Evolutionary conservation across 768 basidiomycete genomes (phyloP).

Genomic region (Tulasnella sp.): DNA sequence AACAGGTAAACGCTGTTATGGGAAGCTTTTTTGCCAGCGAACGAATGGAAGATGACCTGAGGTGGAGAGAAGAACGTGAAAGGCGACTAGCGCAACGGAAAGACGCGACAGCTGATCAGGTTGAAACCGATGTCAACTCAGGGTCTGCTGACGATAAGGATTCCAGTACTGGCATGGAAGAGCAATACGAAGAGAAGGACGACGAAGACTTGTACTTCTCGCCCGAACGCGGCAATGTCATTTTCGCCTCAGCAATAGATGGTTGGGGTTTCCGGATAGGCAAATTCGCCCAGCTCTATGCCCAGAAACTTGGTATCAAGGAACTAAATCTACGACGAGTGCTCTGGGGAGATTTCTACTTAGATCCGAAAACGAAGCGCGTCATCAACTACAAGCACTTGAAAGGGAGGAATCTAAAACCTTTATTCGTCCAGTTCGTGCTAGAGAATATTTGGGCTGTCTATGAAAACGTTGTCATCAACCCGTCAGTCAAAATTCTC

Average conservation of each 20-base stretch:
- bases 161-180: too few relatives aligned
- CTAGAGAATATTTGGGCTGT: slow-evolving; percentile 96
- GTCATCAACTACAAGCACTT: slow-evolving; percentile 87
- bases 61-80: slow-evolving; percentile 89
- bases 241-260: slow-evolving; percentile 91
- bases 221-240: slow-evolving; percentile 87
- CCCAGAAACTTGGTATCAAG: slow-evolving; percentile 78
- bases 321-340: slow-evolving; percentile 74
- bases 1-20: slow-evolving; percentile 98
- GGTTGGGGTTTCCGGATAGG: slow-evolving; percentile 95
- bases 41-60: slow-evolving; percentile 89
- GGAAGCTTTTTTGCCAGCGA: slow-evolving; percentile 90
- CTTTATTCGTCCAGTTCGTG: slow-evolving; percentile 93
- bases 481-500: slow-evolving; percentile 53
- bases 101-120: slow-evolving; percentile 52
- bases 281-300: slow-evolving; percentile 88
- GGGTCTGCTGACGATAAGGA: slow-evolving; percentile 32
- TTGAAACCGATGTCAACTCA: slow-evolving; percentile 36
- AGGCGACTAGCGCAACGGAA: slow-evolving; percentile 64
- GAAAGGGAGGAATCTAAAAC: slow-evolving; percentile 74
- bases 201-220: slow-evolving; percentile 97
- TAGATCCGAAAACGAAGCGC: slow-evolving; percentile 90
- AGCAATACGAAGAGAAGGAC: slow-evolving; percentile 79
- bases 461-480: slow-evolving; percentile 77
- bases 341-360: slow-evolving; percentile 94